These are phyloP conservation scores for Artemisia argyi DNA, from an alignment of 129 eudicot genomes.

Conservation along the genomic window DNA sequence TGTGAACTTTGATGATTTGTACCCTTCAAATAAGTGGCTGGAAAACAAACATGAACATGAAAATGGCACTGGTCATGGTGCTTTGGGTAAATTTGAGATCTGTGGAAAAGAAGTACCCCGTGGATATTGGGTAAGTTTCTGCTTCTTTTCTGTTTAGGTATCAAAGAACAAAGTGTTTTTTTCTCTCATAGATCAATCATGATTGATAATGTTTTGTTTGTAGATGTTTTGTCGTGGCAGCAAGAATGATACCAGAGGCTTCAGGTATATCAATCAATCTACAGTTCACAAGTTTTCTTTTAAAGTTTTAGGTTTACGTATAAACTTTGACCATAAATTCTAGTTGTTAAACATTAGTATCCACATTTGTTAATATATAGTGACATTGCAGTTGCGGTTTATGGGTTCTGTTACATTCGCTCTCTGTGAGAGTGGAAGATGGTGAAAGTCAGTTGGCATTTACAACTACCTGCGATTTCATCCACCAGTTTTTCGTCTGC, in stretches of 20 bases:
- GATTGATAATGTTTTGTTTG: conserved; percentile 20
- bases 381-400: conserved; percentile 79
- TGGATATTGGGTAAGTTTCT: conserved; percentile 73
- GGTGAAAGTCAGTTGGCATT: conserved; percentile 87
- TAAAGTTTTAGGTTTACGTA: too few species aligned
- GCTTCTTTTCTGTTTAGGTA: conserved; percentile 7
- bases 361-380: conserved; percentile 3
- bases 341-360: too few species aligned
- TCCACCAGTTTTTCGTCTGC: conserved; percentile 80
- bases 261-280: conserved; percentile 51
- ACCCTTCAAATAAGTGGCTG: conserved; percentile 42
- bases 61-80: conserved; percentile 39
- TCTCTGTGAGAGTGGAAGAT: conserved; percentile 90
- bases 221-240: conserved; percentile 97
- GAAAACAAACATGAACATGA: conserved; percentile 33
- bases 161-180: conserved; percentile 10
- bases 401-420: conserved; percentile 91
- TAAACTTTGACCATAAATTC: too few species aligned
- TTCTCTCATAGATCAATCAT: not conserved
- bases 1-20: conserved; percentile 71
- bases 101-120: conserved; percentile 94
- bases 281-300: not conserved
- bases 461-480: conserved; percentile 71
- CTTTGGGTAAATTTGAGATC: conserved; percentile 47
- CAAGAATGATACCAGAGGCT: conserved; percentile 90